Percentiles rank a stretch among this genome's conserved stretches.
Evolutionary conservation across 148 eudicot species (phyloP).

Genomic region (Rhododendron simsii): DNA sequence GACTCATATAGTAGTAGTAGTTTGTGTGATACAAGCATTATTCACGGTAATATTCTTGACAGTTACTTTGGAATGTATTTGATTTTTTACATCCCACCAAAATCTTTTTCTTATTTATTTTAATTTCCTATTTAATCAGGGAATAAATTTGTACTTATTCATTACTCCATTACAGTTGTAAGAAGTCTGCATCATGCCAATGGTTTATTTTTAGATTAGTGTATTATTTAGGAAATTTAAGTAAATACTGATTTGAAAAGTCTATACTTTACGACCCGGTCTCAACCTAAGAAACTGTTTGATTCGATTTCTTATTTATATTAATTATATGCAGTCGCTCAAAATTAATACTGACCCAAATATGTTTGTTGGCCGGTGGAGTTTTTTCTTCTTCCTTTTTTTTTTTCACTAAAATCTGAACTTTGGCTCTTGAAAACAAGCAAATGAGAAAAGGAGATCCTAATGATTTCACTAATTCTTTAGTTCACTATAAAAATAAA

Average conservation of each 20-base stretch:
- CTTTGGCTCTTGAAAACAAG: no score
- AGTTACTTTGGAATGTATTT: not conserved
- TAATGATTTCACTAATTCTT: no score
- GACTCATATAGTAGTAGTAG: not conserved
- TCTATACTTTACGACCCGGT: not conserved
- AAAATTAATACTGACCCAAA: no score
- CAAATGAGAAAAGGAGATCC: no score
- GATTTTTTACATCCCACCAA: not conserved
- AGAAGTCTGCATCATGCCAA: not conserved
- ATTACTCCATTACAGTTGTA: not conserved
- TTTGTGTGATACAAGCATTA: no score
- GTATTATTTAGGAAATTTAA: not conserved
- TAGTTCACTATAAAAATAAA: no score
- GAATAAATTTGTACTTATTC: not conserved
- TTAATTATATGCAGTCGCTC: no score
- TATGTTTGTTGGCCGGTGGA: no score
- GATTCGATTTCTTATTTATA: not conserved
- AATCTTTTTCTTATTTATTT: not conserved
- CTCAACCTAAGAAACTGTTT: not conserved
- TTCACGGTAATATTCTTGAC: not conserved
- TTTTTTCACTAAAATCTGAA: no score
- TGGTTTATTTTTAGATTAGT: not conserved
- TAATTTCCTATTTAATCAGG: not conserved
- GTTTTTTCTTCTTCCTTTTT: no score
- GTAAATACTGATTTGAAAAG: not conserved